These are phyloP conservation scores for Hyphopichia burtonii DNA, from an alignment of 1,139 yeast genomes.

Conservation along the genomic window DNA sequence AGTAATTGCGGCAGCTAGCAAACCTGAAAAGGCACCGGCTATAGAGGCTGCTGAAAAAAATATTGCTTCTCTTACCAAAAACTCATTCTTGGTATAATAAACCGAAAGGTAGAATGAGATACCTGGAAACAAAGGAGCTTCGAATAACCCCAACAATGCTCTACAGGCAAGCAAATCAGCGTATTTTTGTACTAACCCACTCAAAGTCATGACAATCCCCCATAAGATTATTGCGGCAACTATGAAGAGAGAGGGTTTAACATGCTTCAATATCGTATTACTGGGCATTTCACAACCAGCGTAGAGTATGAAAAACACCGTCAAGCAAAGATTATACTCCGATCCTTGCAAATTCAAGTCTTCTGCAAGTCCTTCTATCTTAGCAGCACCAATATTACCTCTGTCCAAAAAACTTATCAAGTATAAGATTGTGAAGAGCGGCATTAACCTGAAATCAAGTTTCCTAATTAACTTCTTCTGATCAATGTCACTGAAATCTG, in stretches of 20 bases:
- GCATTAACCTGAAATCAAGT: constrained; percentile 1
- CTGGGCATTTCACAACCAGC: constrained; percentile 49
- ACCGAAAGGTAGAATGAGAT: constrained; percentile 30
- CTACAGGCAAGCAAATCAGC: constrained; percentile 43
- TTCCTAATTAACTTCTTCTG: neutral
- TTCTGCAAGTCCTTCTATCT: constrained; percentile 58
- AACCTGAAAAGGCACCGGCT: constrained; percentile 3
- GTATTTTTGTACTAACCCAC: constrained; percentile 12
- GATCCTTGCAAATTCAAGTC: constrained; percentile 54
- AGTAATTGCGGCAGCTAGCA: constrained; percentile 1
- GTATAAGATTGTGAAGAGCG: constrained; percentile 1
- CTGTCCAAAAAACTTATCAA: constrained; percentile 1
- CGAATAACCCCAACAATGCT: constrained; percentile 48
- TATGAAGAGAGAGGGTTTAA: constrained; percentile 14
- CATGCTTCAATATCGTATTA: constrained; percentile 38
- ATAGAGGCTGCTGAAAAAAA: constrained; percentile 3
- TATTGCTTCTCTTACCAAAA: constrained; percentile 2
- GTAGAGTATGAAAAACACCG: constrained; percentile 74
- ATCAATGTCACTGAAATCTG: constrained; percentile 1
- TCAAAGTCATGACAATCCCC: constrained; percentile 1
- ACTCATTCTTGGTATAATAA: constrained; percentile 2
- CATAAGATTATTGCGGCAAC: neutral
- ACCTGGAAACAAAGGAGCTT: constrained; percentile 51
- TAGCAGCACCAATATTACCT: constrained; percentile 63
- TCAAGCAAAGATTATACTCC: constrained; percentile 62